A percentile compares a stretch with the other conserved stretches of the same genome.
phyloP scores from a whole-genome alignment of 305 asterid species.

The Fraxinus velutina region DNA sequence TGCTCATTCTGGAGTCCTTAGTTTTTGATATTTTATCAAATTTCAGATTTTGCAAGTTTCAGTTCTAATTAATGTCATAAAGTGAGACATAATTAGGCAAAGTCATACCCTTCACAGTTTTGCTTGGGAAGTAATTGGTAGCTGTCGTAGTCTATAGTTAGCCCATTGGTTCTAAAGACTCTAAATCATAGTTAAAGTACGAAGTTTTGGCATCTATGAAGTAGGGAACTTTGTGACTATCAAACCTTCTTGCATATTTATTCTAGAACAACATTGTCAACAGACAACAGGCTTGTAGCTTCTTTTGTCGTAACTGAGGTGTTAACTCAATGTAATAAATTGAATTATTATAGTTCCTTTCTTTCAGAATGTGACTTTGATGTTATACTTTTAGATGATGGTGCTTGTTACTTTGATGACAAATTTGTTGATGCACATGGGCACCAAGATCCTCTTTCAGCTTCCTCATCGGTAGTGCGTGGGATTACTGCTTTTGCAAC shows the following conservation, averaged over 20 bases:
- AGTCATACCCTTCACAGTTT: not conserved
- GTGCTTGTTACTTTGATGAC: slow-evolving; percentile 82
- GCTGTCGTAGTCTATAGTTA: slow-evolving; percentile 7
- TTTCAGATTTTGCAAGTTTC: not conserved
- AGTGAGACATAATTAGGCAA: not conserved
- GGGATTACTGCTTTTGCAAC: slow-evolving; percentile 76
- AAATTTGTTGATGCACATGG: slow-evolving; percentile 70
- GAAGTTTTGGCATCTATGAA: not conserved
- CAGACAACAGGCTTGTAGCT: not conserved
- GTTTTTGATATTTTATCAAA: slow-evolving; percentile 1
- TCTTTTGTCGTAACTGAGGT: not conserved
- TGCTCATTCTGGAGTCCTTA: slow-evolving; percentile 1
- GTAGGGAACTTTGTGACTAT: not conserved
- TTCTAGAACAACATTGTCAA: slow-evolving; percentile 15
- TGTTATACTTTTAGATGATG: slow-evolving; percentile 57
- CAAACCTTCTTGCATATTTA: not conserved
- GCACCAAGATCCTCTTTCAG: slow-evolving; percentile 73
- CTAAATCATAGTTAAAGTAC: slow-evolving; percentile 5
- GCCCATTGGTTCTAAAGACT: not conserved
- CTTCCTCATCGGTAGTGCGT: slow-evolving; percentile 75
- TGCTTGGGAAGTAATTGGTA: not conserved
- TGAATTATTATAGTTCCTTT: slow-evolving; percentile 15
- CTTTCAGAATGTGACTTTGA: slow-evolving; percentile 17
- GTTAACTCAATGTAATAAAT: slow-evolving; percentile 13
- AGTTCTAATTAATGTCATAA: not conserved